Evolutionary conservation across 164 flowering plant genomes (phyloP), one percentile per base, ranked within the genome.

Genomic region (Houttuynia cordata): DNA sequence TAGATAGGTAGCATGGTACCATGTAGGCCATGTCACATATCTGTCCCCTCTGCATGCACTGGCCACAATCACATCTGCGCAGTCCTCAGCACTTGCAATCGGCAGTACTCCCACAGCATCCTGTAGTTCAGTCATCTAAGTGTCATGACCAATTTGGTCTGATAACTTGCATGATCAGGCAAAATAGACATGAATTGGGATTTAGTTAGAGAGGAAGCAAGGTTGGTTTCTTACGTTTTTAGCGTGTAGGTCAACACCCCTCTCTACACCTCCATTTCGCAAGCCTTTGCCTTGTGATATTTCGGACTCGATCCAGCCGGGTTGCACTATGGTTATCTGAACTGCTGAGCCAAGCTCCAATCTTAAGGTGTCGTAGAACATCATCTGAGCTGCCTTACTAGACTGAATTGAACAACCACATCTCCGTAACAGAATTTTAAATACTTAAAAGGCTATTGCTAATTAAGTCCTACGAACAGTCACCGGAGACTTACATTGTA

Each of bases 241-340:
- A 57, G 70, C 24, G 57, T 72, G 75, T 63, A 69, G 70, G 51
- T 79, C 76, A 9, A 80, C 68, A 10, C 51, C 71, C n/a, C n/a
- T n/a, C 59, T 80, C 53, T 25, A 47, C 51, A 2, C 87, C 86
- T n/a, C 66, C 72, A 50, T 57, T 56, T 12, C 53, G 17, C 4
- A 76, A 45, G 66, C 58, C 71, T 42, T 42, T 42, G 19, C 81
- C 89, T 59, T 70, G 65, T 14, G 82, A 77, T 58, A 83, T 57
- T 64, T 83, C 86, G 0, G 92, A 79, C 64, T 83, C 80, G 0
- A 76, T 69, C 56, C 74, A 70, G 10, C 96, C 92, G 0, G 88
- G 90, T 0, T 78, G 73, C 21, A 76, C 92, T 12, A 82, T 67
- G 7, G 85, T 78, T 40, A 85, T 74, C 4, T 63, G 54, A 13